Percentiles rank a stretch among this genome's conserved stretches.
Conservation (phyloP, 2,329 filamentous ascomycete species). For the Aspergillus ibericus region DNA sequence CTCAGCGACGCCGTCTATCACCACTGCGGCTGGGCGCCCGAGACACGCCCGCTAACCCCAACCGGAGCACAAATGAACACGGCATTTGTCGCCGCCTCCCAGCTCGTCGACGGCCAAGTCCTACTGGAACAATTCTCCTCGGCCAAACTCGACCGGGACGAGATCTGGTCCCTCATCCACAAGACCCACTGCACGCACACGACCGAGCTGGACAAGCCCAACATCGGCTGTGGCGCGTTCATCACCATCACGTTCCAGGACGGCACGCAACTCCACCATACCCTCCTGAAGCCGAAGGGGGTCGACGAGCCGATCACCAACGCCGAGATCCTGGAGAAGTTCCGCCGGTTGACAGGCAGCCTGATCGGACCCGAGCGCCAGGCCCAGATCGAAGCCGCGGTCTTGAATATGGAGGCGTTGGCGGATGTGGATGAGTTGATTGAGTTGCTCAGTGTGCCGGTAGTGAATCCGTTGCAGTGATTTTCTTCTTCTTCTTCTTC, state of each 20-base stretch:
- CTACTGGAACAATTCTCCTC: not conserved
- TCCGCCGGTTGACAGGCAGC: not conserved
- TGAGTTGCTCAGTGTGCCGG: not conserved
- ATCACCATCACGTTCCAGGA: not conserved
- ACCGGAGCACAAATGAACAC: constrained; percentile 12
- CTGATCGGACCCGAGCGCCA: not conserved
- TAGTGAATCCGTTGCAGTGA: not conserved
- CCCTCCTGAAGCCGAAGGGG: not conserved
- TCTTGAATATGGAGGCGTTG: not conserved
- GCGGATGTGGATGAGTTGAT: not conserved
- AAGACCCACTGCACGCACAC: not conserved
- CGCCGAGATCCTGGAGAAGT: constrained; percentile 8
- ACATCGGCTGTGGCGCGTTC: not conserved
- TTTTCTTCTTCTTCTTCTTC: too few relatives aligned
- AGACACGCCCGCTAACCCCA: constrained; percentile 16
- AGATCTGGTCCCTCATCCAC: not conserved
- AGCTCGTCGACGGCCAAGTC: constrained; percentile 8
- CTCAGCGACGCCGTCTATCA: constrained; percentile 1
- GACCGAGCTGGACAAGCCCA: not conserved
- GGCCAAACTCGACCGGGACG: not conserved
- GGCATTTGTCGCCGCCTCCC: constrained; percentile 7
- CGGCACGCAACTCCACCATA: not conserved
- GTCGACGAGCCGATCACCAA: constrained; percentile 1
- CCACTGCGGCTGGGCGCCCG: constrained; percentile 6
- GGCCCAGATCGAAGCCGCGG: not conserved